These are phyloP conservation scores for Arachnopeziza araneosa DNA, from an alignment of 2,329 filamentous ascomycete genomes.

Conservation along the genomic window DNA sequence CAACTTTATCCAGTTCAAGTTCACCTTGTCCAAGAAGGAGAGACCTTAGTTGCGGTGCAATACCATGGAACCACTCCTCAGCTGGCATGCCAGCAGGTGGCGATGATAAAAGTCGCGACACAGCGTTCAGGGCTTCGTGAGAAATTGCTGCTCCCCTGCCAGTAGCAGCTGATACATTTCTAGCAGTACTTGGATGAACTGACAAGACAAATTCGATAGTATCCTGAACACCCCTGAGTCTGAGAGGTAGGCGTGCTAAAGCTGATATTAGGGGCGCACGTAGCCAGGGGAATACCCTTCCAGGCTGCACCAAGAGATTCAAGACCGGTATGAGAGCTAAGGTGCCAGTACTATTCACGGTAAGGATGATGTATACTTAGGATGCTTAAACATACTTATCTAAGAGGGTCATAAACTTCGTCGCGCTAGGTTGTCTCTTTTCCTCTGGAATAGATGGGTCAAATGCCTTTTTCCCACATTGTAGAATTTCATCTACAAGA, in stretches of 20 bases:
- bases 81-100: slow-evolving; percentile 50
- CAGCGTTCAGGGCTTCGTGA: slow-evolving; percentile 60
- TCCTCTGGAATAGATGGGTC: slow-evolving; percentile 22
- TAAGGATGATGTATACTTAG: not conserved
- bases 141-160: slow-evolving; percentile 57
- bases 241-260: slow-evolving; percentile 55
- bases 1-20: slow-evolving; percentile 51
- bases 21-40: slow-evolving; percentile 58
- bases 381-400: slow-evolving; percentile 14
- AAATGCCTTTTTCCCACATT: slow-evolving; percentile 25
- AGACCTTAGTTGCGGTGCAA: slow-evolving; percentile 54
- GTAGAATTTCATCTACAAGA: slow-evolving; percentile 26
- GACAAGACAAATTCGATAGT: slow-evolving; percentile 68
- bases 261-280: slow-evolving; percentile 49
- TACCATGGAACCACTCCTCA: slow-evolving; percentile 53
- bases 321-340: slow-evolving; percentile 55
- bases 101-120: slow-evolving; percentile 54
- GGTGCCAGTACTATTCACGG: slow-evolving; percentile 35
- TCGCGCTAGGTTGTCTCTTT: slow-evolving; percentile 10
- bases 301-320: slow-evolving; percentile 59
- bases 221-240: slow-evolving; percentile 57
- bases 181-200: slow-evolving; percentile 47
- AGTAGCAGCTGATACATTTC: slow-evolving; percentile 21
- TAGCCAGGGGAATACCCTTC: slow-evolving; percentile 54
- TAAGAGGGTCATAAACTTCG: slow-evolving; percentile 20